phyloP scores from a whole-genome alignment of 1,139 yeast genomes.

The Debaryomycetaceae sp. region DNA sequence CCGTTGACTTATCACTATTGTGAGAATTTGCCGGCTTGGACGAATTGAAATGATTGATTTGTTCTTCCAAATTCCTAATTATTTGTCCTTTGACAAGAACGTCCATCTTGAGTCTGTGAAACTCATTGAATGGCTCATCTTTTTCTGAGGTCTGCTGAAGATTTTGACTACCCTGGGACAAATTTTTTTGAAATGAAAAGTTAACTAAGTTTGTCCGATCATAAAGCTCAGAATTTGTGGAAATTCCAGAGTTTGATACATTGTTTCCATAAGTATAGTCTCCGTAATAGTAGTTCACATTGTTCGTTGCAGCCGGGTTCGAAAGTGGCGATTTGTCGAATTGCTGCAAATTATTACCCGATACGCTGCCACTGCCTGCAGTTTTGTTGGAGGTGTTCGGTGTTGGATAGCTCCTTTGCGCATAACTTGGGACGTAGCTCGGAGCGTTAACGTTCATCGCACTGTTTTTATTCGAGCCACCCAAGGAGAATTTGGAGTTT shows the following conservation, averaged over 20 bases:
- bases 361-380: neutral
- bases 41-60: slow-evolving; percentile 17
- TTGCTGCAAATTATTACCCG: slow-evolving; percentile 1
- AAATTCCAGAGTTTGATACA: neutral
- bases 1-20: slow-evolving; percentile 4
- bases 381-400: neutral
- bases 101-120: slow-evolving; percentile 28
- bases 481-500: slow-evolving; percentile 1
- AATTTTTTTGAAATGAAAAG: slow-evolving; percentile 1
- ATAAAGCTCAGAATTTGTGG: slow-evolving; percentile 5
- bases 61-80: slow-evolving; percentile 33
- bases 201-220: slow-evolving; percentile 8
- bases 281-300: slow-evolving; percentile 1
- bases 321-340: slow-evolving; percentile 4
- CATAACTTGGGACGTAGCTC: slow-evolving; percentile 22
- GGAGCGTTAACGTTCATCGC: slow-evolving; percentile 27
- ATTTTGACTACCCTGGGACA: neutral
- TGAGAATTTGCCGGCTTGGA: slow-evolving; percentile 10
- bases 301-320: slow-evolving; percentile 1
- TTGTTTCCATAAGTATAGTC: slow-evolving; percentile 4
- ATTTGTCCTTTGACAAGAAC: slow-evolving; percentile 33
- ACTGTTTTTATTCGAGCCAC: slow-evolving; percentile 2
- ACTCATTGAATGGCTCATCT: slow-evolving; percentile 12
- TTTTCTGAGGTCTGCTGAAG: neutral
- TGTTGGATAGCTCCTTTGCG: neutral